Evolutionary conservation across 306 rosid genomes (phyloP), one percentile per base, ranked within the genome.

Genomic region (Cicer yamashitae): DNA sequence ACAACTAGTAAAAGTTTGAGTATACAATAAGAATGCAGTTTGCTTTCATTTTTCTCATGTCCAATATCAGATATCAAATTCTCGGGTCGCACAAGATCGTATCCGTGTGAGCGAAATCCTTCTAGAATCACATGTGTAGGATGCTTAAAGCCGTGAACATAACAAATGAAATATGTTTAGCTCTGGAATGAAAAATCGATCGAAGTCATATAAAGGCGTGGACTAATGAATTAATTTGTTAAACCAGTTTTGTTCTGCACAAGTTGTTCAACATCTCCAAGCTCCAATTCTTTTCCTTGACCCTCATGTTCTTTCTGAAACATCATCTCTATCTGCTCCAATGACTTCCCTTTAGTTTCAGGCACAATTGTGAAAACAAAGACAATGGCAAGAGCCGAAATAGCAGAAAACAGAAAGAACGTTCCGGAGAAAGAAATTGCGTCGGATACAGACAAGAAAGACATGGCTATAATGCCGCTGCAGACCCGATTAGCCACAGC

Each of bases 391-490:
- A 94, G 86, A 54, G 87, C 82, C 22, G 98, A 90, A 62, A 87
- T 13, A 30, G 85, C 88, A 70, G 96, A 82, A 78, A 94, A 94
- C 63, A 84, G 51, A 39, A 94, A 91, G 94, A 94, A 94, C 0
- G 87, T 82, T 77, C 97, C 98, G 0, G 83, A 87, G 18, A 80
- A 71, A 6, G 89, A 72, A 56, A 94, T 90, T 56, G 91, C 87
- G 7, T 52, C 43, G 3, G 96, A 81, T 68, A 91, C 81, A 8
- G 98, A 91, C 34, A 94, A 81, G 82, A 91, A 94, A 40, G 97
- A 91, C 98, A 94, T 91, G 84, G 98, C 96, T 18, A 94, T 86
- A 17, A 91, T 22, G 46, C 98, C 98, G 14, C 98, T 94, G 86
- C 91, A 83, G 52, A 90, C 87, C 75, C 98, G 86, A 74, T 91